Conservation (phyloP, 164 flowering plant species). For the Stephania cephalantha region DNA sequence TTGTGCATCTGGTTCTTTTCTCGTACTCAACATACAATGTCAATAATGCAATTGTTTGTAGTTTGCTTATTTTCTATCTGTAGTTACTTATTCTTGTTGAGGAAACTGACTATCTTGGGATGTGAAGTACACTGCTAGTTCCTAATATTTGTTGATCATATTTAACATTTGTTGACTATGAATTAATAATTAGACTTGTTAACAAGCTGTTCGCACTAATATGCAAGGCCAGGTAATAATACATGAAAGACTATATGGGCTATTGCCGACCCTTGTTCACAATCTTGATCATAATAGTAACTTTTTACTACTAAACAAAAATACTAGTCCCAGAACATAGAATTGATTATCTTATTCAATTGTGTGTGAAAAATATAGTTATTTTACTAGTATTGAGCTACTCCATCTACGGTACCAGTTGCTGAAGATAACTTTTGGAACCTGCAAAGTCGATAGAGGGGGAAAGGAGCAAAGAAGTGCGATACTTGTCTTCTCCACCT, state of each 20-base stretch:
- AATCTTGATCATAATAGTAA: not conserved
- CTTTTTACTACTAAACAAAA: not conserved
- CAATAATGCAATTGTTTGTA: not conserved
- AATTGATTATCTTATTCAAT: not conserved
- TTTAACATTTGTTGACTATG: not conserved
- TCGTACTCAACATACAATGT: not conserved
- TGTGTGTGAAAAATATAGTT: not conserved
- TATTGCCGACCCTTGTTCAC: not conserved
- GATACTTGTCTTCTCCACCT: constrained; percentile 74
- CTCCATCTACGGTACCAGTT: constrained; percentile 1
- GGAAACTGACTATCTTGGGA: not conserved
- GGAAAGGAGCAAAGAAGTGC: constrained; percentile 42
- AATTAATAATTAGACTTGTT: not conserved
- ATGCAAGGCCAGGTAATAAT: not conserved
- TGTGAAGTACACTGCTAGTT: not conserved
- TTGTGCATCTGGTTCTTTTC: not conserved
- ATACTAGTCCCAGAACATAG: not conserved
- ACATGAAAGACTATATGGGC: not conserved
- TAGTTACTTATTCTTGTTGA: too few relatives aligned
- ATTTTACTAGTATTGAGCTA: constrained; percentile 21
- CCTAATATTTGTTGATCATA: not conserved
- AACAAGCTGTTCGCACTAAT: not conserved
- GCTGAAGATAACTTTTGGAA: constrained; percentile 24
- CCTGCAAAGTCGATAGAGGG: constrained; percentile 46
- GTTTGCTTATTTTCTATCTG: not conserved